Evolutionary conservation across 2,329 filamentous ascomycete genomes (phyloP).

Genomic region (Tetracladium maxilliforme): DNA sequence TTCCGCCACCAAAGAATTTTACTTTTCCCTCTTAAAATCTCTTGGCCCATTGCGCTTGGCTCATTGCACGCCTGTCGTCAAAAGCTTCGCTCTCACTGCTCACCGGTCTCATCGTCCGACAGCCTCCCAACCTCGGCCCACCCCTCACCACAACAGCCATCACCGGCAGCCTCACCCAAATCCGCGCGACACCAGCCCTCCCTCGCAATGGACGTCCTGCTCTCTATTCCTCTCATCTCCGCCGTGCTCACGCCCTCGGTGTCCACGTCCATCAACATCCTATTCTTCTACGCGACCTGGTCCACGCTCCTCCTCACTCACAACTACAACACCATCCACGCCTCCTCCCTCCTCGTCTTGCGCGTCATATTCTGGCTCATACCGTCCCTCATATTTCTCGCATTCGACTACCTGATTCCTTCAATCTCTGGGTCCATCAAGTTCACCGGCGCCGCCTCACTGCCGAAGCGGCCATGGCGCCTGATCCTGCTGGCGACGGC

Average conservation of each 20-base stretch:
- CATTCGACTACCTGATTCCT: constrained; percentile 58
- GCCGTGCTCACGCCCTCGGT: constrained; percentile 47
- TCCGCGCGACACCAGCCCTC: constrained; percentile 1
- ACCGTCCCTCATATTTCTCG: constrained; percentile 57
- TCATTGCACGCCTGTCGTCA: no score
- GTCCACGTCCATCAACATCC: constrained; percentile 64
- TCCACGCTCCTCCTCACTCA: constrained; percentile 68
- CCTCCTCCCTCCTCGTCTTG: constrained; percentile 54
- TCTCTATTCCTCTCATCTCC: constrained; percentile 59
- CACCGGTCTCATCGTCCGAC: no score
- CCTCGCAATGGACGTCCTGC: constrained; percentile 42
- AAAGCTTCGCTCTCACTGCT: no score
- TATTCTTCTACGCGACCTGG: constrained; percentile 90
- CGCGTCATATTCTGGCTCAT: constrained; percentile 57
- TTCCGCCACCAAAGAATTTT: no score
- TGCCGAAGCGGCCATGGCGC: constrained; percentile 28
- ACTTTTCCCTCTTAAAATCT: no score
- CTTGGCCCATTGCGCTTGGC: no score
- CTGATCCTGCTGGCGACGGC: constrained; percentile 23
- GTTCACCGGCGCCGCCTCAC: constrained; percentile 35
- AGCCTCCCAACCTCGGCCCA: no score
- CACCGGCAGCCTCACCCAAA: no score
- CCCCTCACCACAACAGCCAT: no score
- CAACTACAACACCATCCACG: constrained; percentile 58
- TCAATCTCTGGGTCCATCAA: constrained; percentile 57